phyloP scores from a whole-genome alignment of 495 filamentous ascomycete species.

The Aspergillus wentii region DNA sequence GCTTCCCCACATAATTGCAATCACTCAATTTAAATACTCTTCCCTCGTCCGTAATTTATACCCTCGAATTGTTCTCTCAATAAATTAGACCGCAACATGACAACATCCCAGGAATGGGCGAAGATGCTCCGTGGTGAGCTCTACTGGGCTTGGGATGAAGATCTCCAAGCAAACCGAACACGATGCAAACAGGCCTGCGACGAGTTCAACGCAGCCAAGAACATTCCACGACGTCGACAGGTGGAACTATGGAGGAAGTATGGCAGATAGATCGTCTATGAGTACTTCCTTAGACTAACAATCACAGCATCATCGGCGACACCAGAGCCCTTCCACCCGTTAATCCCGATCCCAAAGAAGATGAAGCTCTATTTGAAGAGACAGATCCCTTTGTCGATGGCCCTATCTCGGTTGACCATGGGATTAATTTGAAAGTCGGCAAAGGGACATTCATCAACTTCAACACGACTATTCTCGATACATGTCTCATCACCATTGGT shows the following conservation, averaged over 20 bases:
- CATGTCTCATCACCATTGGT: slow-evolving; percentile 68
- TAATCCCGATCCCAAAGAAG: slow-evolving; percentile 45
- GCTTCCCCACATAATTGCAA: too few species aligned
- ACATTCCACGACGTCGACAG: slow-evolving; percentile 46
- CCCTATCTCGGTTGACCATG: slow-evolving; percentile 70
- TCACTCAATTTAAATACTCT: too few species aligned
- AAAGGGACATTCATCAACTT: slow-evolving; percentile 68
- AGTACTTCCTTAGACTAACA: too few species aligned
- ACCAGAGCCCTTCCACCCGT: slow-evolving; percentile 55
- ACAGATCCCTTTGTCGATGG: slow-evolving; percentile 62
- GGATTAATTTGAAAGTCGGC: slow-evolving; percentile 63
- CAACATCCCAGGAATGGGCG: slow-evolving; percentile 30
- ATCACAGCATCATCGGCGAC: slow-evolving; percentile 54
- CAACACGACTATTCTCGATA: slow-evolving; percentile 70
- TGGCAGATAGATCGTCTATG: slow-evolving; percentile 1
- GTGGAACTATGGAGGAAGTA: slow-evolving; percentile 70
- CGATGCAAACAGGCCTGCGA: slow-evolving; percentile 54
- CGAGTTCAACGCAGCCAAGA: slow-evolving; percentile 54
- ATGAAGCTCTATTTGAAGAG: slow-evolving; percentile 50
- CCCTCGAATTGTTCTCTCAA: too few species aligned
- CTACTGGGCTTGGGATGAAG: slow-evolving; percentile 47
- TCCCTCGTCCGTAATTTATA: too few species aligned
- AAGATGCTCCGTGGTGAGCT: slow-evolving; percentile 35
- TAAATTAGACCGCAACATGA: too few species aligned
- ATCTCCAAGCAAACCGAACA: slow-evolving; percentile 49